Base-by-base conservation (phyloP, 2,329 filamentous ascomycete species). In the Neoarthrinium moseri region DNA sequence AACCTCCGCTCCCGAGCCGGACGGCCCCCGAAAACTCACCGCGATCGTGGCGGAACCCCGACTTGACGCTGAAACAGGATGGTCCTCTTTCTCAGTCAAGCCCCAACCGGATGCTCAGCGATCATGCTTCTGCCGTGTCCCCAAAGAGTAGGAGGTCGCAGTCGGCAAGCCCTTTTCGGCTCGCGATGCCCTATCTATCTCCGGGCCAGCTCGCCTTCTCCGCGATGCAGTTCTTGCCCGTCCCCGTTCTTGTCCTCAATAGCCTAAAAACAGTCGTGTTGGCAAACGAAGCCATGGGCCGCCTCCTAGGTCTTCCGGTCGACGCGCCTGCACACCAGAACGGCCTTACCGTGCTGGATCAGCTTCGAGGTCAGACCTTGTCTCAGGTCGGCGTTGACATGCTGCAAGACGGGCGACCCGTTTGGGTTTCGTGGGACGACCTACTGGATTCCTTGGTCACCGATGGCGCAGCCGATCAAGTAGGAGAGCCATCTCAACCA, bases 221-320 rank as follows among this genome's bases (percentile, higher is more conserved):
- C 1, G 82, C 86, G 5, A 69, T 91, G 65, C 85, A 88, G 57
- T 89, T 87, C 58, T 71, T 91, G 5, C 88, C 87, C 0, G 80
- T 89, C 37, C 87, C 87, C 0, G 63, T 89, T 4, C 63, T 91
- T 27, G 81, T 91, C 1, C 68, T 91, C 27, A 84, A 84, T 41
- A 80, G 75, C 27, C 58, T 79, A 23, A 91, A 90, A 64, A 87
- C 83, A 0, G 77, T 91, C 3, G 75, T 87, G 1, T 65, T 91
- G 32, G 87, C 86, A 24, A 91, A 91, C 56, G 84, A 90, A 54
- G 83, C 87, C 17, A 85, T 90, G 79, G 85, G 82, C 1, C 75
- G 81, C 45, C 67, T 91, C 56, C 67, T 91, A 18, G 84, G 81
- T 4, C 71, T 87, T 39, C 71, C 80, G 21, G 52, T 59, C 3